Evolutionary conservation across 768 basidiomycete species (phyloP), one percentile per base, ranked within the genome.

Genomic region (Paxillus ammoniavirescens): DNA sequence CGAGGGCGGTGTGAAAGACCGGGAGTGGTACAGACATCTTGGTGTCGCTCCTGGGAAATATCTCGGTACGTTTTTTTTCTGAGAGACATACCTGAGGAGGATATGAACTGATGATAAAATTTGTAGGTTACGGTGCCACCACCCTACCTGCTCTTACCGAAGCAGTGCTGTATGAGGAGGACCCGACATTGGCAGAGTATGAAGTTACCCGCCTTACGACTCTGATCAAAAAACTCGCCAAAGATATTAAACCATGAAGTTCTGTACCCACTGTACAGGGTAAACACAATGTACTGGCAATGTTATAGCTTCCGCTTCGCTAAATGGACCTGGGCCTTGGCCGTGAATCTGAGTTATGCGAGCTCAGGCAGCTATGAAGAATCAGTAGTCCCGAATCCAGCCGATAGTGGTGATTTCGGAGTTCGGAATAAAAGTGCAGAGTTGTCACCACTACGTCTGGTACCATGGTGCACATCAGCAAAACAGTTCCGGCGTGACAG

Each of bases 11-110:
- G 83, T 93, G 57, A 84, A 84, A 59, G 83, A 86, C 50, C 78
- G 89, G 31, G 87, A 91, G 65, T 95, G 93, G 93, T 96, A 89
- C 66, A 83, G 76, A 62, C 87, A 93, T 70, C 77, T 93, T 14
- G 92, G 81, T 45, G 89, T 93, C 41, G 91, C 93, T 3, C 93
- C 93, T 30, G 93, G 92, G 37, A 86, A 90, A 68, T 87, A 87
- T 83, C 82, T 87, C 38, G 87, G 88, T 89, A 59, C 60, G 79
- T 70, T 18, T n/a, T n/a, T n/a, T n/a, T 26, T 26, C 26, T 6
- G 26, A 26, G 12, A 4, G n/a, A 21, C 9, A 26, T 9, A 10
- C 52, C 31, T 30, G 49, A 10, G 14, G 5, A 38, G 15, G 41
- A 53, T 15, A 28, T 40, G 8, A 38, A 49, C 33, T 54, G 8